Base-by-base conservation (phyloP, 2,329 filamentous ascomycete genomes). In the Penicillium verrucosum region DNA sequence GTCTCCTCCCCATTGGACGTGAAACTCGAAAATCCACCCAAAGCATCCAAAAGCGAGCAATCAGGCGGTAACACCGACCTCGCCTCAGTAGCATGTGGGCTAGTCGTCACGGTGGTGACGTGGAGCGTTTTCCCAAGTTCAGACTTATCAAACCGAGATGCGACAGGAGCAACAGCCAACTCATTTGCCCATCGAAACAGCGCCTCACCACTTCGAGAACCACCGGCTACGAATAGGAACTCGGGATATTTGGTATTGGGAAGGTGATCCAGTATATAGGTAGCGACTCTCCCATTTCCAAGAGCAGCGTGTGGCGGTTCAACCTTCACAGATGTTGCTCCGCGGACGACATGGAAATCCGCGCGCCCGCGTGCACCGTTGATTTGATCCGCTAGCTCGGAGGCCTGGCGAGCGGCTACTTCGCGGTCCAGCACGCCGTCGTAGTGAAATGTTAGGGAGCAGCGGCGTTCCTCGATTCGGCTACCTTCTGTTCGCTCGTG, bases 131-230 rank as follows among this genome's bases (percentile, higher is more conserved):
- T 25, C 38, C 14, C 30, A 14, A 36, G 27, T 14, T 14, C 16
- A 16, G 10, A 29, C 5, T 18, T 16, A 3, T 29, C n/a, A 36
- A 25, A 29, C 4, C n/a, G 29, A 37, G 29, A 21, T 9, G 30
- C 23, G 32, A 21, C 9, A 1, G 52, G 38, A 18, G 81, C 75
- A 5, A 82, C 79, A 18, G 80, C 79, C 10, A 96, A 77, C 27
- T 82, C 78, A 75, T 96, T 96, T n/a, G 92, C 93, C 93, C 92
- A 97, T 60, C 86, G 87, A 77, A 96, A 97, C 37, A 96, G 86
- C 68, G 89, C 87, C 70, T 97, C 92, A 63, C 96, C 91, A 66
- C 94, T 91, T 27, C 92, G 85, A 29, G 92, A 90, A 68, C 96
- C 90, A 37, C 93, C 92, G 25, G 91, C 85, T 8, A 96, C 89